Evolutionary conservation across 257 asterid species (phyloP), one percentile per base, ranked within the genome.

Genomic region (Solanum rostratum): DNA sequence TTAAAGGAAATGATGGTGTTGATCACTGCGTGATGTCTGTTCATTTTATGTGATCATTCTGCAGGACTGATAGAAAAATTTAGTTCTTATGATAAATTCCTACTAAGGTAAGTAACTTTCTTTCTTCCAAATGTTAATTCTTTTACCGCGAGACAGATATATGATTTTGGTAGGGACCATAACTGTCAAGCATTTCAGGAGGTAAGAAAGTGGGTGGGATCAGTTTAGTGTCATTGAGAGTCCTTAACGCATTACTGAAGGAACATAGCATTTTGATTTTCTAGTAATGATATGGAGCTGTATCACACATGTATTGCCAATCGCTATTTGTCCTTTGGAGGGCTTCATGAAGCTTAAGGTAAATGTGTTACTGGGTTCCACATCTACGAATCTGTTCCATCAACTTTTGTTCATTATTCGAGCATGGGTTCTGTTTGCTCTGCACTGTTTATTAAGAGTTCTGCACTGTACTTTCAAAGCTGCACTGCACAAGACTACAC

Each of bases 61-160:
- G 76, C 86, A 84, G 86, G 86, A 37, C 73, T 57, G 50, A 43
- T 49, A 73, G 54, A 27, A 43, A n/a, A 73, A 57, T 73, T 84
- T 74, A 55, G n/a, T 84, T 57, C 76, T 24, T 59, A 6, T 20
- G 27, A 49, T 80, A 24, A 57, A 27, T 68, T 71, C 52, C 86
- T 10, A 20, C 11, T 22, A 41, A 84, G 86, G 83, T 74, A 74
- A 55, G 60, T 60, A n/a, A 8, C 29, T 57, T 15, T 57, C 50
- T 73, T 54, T 76, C 24, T 78, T 50, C 24, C 82, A 50, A 27
- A 27, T 78, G 63, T 52, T 49, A 27, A 27, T 27, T 18, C 19
- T 49, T 78, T 27, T 16, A 16, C 41, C 15, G 27, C 37, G 63
- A 49, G 46, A 16, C 63, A 18, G 60, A 76, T 49, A 3, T 27